Evolutionary conservation across 2,329 filamentous ascomycete species (phyloP).

Genomic region (Neoarthrinium moseri): DNA sequence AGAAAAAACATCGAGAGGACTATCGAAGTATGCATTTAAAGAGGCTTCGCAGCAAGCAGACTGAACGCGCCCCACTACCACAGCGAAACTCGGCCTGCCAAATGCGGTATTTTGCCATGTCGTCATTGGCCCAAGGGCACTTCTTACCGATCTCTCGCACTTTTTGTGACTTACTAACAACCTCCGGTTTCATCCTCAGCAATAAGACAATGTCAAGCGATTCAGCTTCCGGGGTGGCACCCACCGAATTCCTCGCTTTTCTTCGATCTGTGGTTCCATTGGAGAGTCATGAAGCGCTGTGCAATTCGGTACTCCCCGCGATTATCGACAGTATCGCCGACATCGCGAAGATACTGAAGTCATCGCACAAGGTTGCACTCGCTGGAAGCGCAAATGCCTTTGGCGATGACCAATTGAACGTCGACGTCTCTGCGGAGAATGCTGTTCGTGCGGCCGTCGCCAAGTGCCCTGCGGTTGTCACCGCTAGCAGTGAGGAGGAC

Average conservation of each 20-base stretch:
- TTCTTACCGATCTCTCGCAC: background rate
- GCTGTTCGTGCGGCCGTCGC: conserved; percentile 44
- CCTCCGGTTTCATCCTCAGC: background rate
- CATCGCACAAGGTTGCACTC: conserved; percentile 42
- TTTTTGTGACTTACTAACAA: background rate
- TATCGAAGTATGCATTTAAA: too few relatives aligned
- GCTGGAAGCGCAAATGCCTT: conserved; percentile 54
- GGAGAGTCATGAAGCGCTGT: conserved; percentile 30
- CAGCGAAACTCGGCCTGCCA: background rate
- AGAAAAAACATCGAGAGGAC: too few relatives aligned
- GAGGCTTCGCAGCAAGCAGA: too few relatives aligned
- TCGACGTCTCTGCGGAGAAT: conserved; percentile 52
- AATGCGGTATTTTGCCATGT: background rate
- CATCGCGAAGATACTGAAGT: conserved; percentile 43
- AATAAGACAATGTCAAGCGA: too few relatives aligned
- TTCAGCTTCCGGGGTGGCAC: background rate
- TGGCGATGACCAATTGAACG: conserved; percentile 60
- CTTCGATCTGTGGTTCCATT: conserved; percentile 22
- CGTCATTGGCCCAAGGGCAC: background rate
- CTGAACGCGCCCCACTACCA: too few relatives aligned
- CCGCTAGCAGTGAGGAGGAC: conserved; percentile 61
- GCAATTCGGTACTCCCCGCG: conserved; percentile 45
- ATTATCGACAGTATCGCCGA: conserved; percentile 44
- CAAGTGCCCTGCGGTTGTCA: conserved; percentile 41
- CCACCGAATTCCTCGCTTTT: conserved; percentile 3